These are phyloP conservation scores for Pelargonium cotyledonis DNA, from an alignment of 441 rosid species.

Conservation along the genomic window DNA sequence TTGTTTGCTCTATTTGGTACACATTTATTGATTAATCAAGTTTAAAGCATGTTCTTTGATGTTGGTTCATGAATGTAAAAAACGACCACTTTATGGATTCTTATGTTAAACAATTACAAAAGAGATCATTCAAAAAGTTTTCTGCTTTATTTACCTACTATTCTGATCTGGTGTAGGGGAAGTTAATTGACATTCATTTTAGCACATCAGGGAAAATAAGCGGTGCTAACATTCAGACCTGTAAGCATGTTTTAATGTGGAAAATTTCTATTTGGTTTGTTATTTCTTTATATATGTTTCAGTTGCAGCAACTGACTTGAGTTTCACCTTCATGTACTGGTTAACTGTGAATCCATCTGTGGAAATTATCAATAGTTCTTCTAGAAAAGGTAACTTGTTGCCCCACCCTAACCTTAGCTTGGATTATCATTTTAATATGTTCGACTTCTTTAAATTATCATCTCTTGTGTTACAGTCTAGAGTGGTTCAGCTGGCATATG, in stretches of 20 bases:
- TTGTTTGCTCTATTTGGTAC: slow-evolving; percentile 10
- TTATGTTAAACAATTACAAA: background rate
- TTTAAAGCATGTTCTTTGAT: slow-evolving; percentile 1
- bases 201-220: slow-evolving; percentile 71
- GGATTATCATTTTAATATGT: slow-evolving; percentile 16
- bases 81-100: background rate
- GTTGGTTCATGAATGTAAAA: background rate
- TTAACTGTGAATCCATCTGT: slow-evolving; percentile 21
- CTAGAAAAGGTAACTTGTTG: slow-evolving; percentile 75
- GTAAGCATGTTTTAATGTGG: slow-evolving; percentile 44
- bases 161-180: slow-evolving; percentile 51
- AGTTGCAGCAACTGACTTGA: slow-evolving; percentile 31
- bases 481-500: slow-evolving; percentile 77
- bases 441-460: slow-evolving; percentile 27
- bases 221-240: slow-evolving; percentile 81
- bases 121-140: background rate
- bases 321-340: slow-evolving; percentile 21
- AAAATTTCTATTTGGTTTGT: slow-evolving; percentile 12
- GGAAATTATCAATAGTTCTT: slow-evolving; percentile 46
- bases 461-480: slow-evolving; percentile 64
- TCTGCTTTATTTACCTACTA: slow-evolving; percentile 9
- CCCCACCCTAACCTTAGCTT: slow-evolving; percentile 19
- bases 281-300: slow-evolving; percentile 10
- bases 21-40: slow-evolving; percentile 3
- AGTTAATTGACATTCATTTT: slow-evolving; percentile 82